phyloP scores from a whole-genome alignment of 2,329 filamentous ascomycete species.

The Fusarium brachygibbosum region DNA sequence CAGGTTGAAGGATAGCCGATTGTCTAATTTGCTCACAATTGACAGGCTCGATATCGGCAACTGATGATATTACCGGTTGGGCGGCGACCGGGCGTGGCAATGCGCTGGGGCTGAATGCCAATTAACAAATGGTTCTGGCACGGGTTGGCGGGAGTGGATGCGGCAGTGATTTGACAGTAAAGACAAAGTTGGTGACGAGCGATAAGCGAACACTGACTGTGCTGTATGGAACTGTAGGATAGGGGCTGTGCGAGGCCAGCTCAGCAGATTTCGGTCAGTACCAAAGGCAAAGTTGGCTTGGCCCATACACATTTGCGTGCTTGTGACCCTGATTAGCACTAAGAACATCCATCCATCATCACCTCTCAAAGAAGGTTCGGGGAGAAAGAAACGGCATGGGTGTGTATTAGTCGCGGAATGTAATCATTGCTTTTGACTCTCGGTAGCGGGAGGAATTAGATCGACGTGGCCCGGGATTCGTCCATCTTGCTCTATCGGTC shows the following conservation, averaged over 20 bases:
- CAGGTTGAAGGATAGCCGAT: conserved; percentile 7
- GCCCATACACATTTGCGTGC: conserved; percentile 12
- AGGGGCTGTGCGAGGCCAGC: conserved; percentile 40
- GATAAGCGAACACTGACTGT: conserved; percentile 22
- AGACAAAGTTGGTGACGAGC: conserved; percentile 15
- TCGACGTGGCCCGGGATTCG: conserved; percentile 15
- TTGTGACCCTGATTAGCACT: conserved; percentile 19
- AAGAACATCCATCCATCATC: not conserved
- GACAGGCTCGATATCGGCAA: not conserved
- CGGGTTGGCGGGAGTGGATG: conserved; percentile 41
- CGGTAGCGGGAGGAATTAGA: conserved; percentile 39
- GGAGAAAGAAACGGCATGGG: conserved; percentile 1
- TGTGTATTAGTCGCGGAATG: not conserved
- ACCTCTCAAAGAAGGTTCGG: conserved; percentile 2
- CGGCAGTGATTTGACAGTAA: conserved; percentile 27
- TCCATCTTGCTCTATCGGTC: conserved; percentile 22
- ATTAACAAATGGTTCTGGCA: conserved; percentile 36
- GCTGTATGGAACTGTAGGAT: conserved; percentile 14
- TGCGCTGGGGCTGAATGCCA: conserved; percentile 45
- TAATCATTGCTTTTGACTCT: conserved; percentile 23
- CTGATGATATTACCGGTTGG: conserved; percentile 22
- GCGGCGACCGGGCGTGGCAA: conserved; percentile 36
- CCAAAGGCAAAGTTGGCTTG: conserved; percentile 35
- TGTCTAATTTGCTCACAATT: conserved; percentile 19
- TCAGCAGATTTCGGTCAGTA: conserved; percentile 40